phyloP scores from a whole-genome alignment of 2,329 filamentous ascomycete species.

The Colletotrichum destructivum region DNA sequence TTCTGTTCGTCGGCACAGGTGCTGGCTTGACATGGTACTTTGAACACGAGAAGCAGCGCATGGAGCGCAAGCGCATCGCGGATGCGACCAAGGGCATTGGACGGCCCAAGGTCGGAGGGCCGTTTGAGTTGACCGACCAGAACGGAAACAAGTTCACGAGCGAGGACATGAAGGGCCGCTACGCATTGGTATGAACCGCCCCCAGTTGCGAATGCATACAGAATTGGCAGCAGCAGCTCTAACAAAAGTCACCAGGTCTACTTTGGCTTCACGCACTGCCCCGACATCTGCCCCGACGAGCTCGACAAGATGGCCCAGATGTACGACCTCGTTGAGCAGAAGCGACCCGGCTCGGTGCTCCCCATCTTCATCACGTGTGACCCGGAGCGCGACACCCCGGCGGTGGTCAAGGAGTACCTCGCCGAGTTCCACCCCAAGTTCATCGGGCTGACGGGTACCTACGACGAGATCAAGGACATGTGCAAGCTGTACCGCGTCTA shows the following conservation, averaged over 20 bases:
- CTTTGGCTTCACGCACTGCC: slow-evolving; percentile 98
- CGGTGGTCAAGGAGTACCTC: slow-evolving; percentile 88
- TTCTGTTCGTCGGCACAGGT: slow-evolving; percentile 87
- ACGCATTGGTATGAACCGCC: slow-evolving; percentile 75
- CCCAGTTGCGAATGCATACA: neutral
- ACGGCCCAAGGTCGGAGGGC: slow-evolving; percentile 91
- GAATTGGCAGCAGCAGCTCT: neutral
- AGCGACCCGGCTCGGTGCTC: slow-evolving; percentile 69
- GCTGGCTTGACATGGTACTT: slow-evolving; percentile 90
- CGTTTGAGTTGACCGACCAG: slow-evolving; percentile 87
- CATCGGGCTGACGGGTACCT: slow-evolving; percentile 91
- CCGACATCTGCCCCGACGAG: slow-evolving; percentile 98
- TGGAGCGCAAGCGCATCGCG: slow-evolving; percentile 90
- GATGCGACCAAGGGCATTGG: slow-evolving; percentile 95
- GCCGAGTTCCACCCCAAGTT: slow-evolving; percentile 91
- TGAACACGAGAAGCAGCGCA: slow-evolving; percentile 90
- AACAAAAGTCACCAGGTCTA: slow-evolving; percentile 77
- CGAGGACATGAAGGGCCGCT: slow-evolving; percentile 87
- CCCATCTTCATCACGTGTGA: slow-evolving; percentile 97
- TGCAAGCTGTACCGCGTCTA: slow-evolving; percentile 98
- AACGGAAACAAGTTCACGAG: slow-evolving; percentile 84
- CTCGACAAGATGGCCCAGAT: slow-evolving; percentile 99
- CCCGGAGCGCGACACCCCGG: slow-evolving; percentile 89
- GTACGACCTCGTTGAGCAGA: slow-evolving; percentile 79
- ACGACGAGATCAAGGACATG: slow-evolving; percentile 92